Base-by-base conservation (phyloP, 768 basidiomycete genomes). In the Lentinula boryana region DNA sequence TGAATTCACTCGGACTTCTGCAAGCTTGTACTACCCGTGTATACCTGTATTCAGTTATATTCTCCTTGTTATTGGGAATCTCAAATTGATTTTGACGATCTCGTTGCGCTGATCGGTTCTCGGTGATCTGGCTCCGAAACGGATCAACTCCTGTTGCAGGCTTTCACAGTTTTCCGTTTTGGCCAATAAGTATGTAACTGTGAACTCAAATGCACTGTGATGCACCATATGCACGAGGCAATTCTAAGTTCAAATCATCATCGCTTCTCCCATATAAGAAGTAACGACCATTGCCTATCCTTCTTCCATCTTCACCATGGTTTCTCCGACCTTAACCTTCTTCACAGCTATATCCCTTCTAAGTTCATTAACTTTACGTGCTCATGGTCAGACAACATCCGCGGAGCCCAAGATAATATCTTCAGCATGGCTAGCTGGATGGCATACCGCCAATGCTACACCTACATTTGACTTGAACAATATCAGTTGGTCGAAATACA, bases 401-500 rank as follows among this genome's bases (percentile, higher is more conserved):
- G 6, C 46, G 16, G 38, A 51, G 23, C 16, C 48, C 33, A 15
- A 44, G 33, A 27, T 58, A 53, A 75, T 87, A 15, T 76, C 85
- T 2, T 72, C 79, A 16, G 76, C 82, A 8, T 91, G 86, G 86
- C 89, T 82, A 65, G 84, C 88, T 32, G 84, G 85, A 49, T 92
- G 84, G 84, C 84, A 87, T 67, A 70, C 80, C 27, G 71, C 69
- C 5, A 64, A 71, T 35, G 40, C 72, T 0, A 86, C 84, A 65
- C 74, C 81, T 0, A 50, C 35, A 9, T 60, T 60, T n/a, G 50
- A 32, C 8, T 74, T 86, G 31, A 72, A 76, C 27, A 74, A 80
- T 44, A 77, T 92, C 65, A 77, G 76, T 61, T 92, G 89, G 89
- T 68, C 69, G 4, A 81, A 80, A 71, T 91, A 90, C 72, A 89